Base-by-base conservation (phyloP, 768 basidiomycete species). In the Mycena albidolilacea region DNA sequence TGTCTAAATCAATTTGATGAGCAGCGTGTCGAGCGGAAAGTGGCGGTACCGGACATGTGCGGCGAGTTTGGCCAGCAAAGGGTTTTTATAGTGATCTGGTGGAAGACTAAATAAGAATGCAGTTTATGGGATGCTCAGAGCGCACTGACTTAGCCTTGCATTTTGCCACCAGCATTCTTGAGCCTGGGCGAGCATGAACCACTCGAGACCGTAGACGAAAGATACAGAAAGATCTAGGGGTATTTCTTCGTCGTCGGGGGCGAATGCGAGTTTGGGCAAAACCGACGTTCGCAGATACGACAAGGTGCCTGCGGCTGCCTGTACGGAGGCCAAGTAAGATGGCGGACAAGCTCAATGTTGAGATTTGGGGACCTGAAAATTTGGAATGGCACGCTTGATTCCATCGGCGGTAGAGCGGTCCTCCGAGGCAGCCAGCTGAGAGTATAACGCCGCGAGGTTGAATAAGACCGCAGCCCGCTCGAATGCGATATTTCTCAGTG, bases 161-260 rank as follows among this genome's bases (percentile, higher is more conserved):
- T 93, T 89, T 79, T 97, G 97, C 97, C 97, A 99, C 52, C 92
- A 95, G 79, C 95, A 97, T 83, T 99, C 98, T 76, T 99, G 97
- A 1, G 97, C 97, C 81, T 98, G 96, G 0, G 96, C 96, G 6
- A 97, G 87, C 90, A 96, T 93, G 67, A 98, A 87, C 74, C 82
- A 89, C 78, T 95, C 90, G 54, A 98, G 79, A 37, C 90, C 86
- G 59, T 84, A 85, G 30, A 95, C 77, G 76, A 93, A 92, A 0
- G 88, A 78, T 35, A 84, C 82, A 0, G 92, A 88, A 37, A 98
- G 86, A 79, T 98, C 97, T 17, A 86, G 76, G 0, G 92, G 90
- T 2, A 80, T 78, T n/a, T 90, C 86, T 46, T 91, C 90, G 54
- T 85, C 84, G 21, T 88, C 86, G 8, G 85, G 82, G 0, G 88